These are phyloP conservation scores for Podospora comata DNA, from an alignment of 495 filamentous ascomycete genomes.

Conservation along the genomic window DNA sequence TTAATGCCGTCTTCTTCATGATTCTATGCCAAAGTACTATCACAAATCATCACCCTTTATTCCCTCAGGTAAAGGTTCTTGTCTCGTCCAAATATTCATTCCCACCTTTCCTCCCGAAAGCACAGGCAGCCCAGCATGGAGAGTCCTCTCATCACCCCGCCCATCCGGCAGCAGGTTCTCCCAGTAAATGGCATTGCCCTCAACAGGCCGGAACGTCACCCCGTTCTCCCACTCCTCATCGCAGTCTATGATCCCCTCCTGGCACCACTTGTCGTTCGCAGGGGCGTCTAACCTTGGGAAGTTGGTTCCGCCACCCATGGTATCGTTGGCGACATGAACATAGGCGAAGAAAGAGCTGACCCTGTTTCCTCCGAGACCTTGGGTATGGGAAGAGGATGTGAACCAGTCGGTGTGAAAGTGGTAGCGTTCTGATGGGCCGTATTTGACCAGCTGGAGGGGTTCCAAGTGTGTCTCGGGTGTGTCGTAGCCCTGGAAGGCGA, in stretches of 20 bases:
- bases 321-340: constrained; percentile 44
- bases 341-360: constrained; percentile 57
- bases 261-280: constrained; percentile 52
- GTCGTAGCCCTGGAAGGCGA: constrained; percentile 64
- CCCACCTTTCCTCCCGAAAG: constrained; percentile 66
- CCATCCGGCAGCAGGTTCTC: constrained; percentile 61
- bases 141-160: constrained; percentile 58
- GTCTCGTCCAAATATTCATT: constrained; percentile 74
- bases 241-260: constrained; percentile 53
- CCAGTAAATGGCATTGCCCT: constrained; percentile 75
- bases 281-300: constrained; percentile 48
- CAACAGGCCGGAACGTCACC: constrained; percentile 62
- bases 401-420: constrained; percentile 60
- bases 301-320: constrained; percentile 56
- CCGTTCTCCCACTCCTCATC: constrained; percentile 53
- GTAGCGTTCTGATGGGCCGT: constrained; percentile 47
- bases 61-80: constrained; percentile 36
- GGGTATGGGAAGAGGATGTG: constrained; percentile 36
- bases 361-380: constrained; percentile 47
- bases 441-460: constrained; percentile 54
- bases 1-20: background rate
- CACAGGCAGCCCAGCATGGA: constrained; percentile 71
- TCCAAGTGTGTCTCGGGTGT: constrained; percentile 45
- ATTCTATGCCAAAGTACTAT: background rate
- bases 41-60: constrained; percentile 34